Conservation (phyloP, 129 eudicot genomes). For the Solidago caesia region DNA sequence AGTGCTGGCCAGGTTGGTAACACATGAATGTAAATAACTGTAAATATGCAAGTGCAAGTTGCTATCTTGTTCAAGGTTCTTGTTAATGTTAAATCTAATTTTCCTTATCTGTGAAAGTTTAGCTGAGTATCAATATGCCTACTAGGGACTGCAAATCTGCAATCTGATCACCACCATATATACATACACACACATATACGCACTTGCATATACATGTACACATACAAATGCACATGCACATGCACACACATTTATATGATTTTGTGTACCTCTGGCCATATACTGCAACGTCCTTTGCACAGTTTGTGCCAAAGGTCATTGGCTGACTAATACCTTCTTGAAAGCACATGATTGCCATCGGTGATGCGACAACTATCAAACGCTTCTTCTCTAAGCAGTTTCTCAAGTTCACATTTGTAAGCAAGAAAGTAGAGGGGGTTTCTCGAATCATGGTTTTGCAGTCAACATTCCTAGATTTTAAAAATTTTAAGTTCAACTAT, state of each 20-base stretch:
- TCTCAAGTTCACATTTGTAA: background rate
- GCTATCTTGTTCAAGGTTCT: slow-evolving; percentile 24
- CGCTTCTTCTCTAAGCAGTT: background rate
- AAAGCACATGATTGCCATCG: background rate
- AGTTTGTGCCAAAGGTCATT: background rate
- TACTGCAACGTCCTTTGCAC: background rate
- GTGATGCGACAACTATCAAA: background rate
- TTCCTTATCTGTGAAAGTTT: slow-evolving; percentile 3
- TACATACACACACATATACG: background rate
- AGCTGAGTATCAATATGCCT: background rate
- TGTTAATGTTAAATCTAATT: slow-evolving; percentile 28
- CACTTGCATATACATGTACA: background rate
- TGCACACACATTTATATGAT: background rate
- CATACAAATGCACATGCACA: no score
- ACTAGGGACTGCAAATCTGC: background rate
- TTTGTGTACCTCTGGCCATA: slow-evolving; percentile 6
- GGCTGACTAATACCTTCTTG: background rate
- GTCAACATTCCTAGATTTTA: slow-evolving; percentile 7
- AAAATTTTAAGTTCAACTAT: slow-evolving; percentile 7
- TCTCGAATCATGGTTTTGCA: background rate
- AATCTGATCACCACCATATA: background rate
- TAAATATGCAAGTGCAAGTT: slow-evolving; percentile 27
- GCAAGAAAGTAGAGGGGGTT: background rate
- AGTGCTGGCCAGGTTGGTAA: slow-evolving; percentile 20
- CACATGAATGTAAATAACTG: slow-evolving; percentile 32